phyloP scores from a whole-genome alignment of 306 rosid genomes.

The Hippophae rhamnoides region DNA sequence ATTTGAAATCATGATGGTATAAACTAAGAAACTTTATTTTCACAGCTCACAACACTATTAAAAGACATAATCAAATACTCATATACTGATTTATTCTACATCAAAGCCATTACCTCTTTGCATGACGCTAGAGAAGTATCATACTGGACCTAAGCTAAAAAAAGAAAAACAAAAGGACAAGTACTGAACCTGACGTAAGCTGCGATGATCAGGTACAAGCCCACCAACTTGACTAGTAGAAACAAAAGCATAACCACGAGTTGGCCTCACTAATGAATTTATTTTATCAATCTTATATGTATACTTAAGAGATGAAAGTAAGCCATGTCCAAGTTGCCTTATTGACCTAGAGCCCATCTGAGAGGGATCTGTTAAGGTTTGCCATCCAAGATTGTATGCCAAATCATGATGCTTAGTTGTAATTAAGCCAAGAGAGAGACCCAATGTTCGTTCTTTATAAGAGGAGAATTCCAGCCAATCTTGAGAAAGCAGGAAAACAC shows the following conservation, averaged over 20 bases:
- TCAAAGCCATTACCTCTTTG: too few relatives aligned
- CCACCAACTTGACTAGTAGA: slow-evolving; percentile 88
- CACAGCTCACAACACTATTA: too few relatives aligned
- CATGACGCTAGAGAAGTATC: too few relatives aligned
- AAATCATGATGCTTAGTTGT: slow-evolving; percentile 73
- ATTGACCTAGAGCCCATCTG: slow-evolving; percentile 82
- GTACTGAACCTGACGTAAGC: slow-evolving; percentile 77
- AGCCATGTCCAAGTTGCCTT: slow-evolving; percentile 94
- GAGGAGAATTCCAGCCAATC: slow-evolving; percentile 92
- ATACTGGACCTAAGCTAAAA: background rate
- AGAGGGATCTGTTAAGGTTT: slow-evolving; percentile 76
- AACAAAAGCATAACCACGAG: slow-evolving; percentile 81
- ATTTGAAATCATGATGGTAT: too few relatives aligned
- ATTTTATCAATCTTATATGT: slow-evolving; percentile 71
- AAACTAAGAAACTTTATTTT: too few relatives aligned
- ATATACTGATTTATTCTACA: too few relatives aligned
- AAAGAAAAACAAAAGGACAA: slow-evolving; percentile 9
- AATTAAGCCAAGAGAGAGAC: slow-evolving; percentile 70
- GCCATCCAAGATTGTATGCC: slow-evolving; percentile 89
- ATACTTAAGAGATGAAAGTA: slow-evolving; percentile 79
- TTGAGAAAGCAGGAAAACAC: slow-evolving; percentile 73
- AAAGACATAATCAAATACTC: too few relatives aligned
- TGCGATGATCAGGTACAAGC: slow-evolving; percentile 73
- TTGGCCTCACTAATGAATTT: slow-evolving; percentile 74
- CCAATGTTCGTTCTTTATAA: slow-evolving; percentile 73